Percentiles rank a stretch among this genome's conserved stretches.
These are phyloP conservation scores for Pestalotiopsis sp. DNA, from an alignment of 2,329 filamentous ascomycete species.

Conservation along the genomic window DNA sequence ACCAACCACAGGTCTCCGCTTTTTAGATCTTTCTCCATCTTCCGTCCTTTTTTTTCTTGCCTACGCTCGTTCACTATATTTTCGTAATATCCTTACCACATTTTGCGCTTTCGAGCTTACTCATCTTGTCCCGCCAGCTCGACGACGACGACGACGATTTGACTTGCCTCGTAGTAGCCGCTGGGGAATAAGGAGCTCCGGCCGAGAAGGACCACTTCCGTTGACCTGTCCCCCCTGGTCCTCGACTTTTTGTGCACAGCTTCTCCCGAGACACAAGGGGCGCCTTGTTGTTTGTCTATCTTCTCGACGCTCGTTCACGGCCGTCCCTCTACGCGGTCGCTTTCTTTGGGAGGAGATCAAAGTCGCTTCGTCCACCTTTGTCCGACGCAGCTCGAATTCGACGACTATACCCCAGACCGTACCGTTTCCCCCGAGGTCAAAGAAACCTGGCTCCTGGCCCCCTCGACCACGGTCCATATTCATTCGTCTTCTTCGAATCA, in stretches of 20 bases:
- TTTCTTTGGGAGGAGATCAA: constrained; percentile 31
- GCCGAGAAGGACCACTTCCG: neutral
- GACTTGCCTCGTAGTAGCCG: neutral
- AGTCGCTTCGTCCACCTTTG: constrained; percentile 27
- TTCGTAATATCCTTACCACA: constrained; percentile 33
- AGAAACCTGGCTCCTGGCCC: constrained; percentile 18
- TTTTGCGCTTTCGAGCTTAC: constrained; percentile 15
- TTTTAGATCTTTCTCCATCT: constrained; percentile 19
- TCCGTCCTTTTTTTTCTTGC: constrained; percentile 23
- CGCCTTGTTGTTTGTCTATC: constrained; percentile 25
- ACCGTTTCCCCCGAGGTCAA: constrained; percentile 20
- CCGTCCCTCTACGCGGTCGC: constrained; percentile 28
- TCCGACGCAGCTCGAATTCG: constrained; percentile 28
- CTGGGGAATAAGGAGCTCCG: neutral
- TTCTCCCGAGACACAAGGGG: constrained; percentile 16
- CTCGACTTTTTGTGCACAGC: constrained; percentile 14
- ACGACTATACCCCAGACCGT: neutral
- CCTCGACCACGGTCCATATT: constrained; percentile 14
- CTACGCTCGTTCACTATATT: constrained; percentile 36
- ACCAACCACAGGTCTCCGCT: constrained; percentile 13
- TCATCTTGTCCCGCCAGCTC: neutral
- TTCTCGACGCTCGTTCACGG: constrained; percentile 33
- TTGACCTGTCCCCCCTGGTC: neutral
- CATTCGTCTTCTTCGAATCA: constrained; percentile 15
- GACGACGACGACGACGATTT: neutral